Base-by-base conservation (phyloP, 129 eudicot species). In the Flaveria robusta region DNA sequence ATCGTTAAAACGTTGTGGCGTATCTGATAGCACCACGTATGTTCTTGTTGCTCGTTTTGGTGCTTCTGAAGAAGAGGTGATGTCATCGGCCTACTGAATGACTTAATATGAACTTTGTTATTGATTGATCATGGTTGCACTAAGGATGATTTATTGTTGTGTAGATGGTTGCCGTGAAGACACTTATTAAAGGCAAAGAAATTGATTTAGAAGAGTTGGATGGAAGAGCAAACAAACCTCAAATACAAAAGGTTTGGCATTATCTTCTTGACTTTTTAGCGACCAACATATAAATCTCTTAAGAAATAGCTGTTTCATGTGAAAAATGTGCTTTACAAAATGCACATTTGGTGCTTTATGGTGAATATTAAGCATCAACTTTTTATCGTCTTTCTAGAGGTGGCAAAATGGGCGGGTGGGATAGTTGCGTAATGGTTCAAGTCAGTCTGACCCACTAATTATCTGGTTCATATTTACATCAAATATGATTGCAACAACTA, bases 1-100 rank as follows among this genome's bases (percentile, higher is more conserved):
- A 77, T 94, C 99, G 9, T 75, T 91, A 23, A 94, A 87, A 87
- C 87, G 99, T 43, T 89, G 97, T 66, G 97, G 98, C 16, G 88
- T 91, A 58, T 86, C 97, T 69, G 97, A 91, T 51, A 75, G 54
- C 83, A 72, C 90, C 14, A 86, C 84, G 4, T 89, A 89, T 64
- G 59, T 91, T 77, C 93, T 89, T 51, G 96, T 80, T 66, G 98
- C 97, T 22, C 91, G 96, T 59, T 93, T 91, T 77, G 82, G 77
- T 84, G 91, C 98, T 71, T 83, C 93, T 27, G 75, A 78, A 20
- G 97, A 90, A 20, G 96, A 90, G 96, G 98, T 91, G 55, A 87
- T 77, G 49, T 80, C 27, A 23, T 58, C 42, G 1, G 23, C 9
- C 37, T 50, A 26, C 4, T 67, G 26, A 26, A 34, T 13, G 20